Base-by-base conservation (phyloP, 371 early-diverging fungal species). In the Zychaea mexicana region DNA sequence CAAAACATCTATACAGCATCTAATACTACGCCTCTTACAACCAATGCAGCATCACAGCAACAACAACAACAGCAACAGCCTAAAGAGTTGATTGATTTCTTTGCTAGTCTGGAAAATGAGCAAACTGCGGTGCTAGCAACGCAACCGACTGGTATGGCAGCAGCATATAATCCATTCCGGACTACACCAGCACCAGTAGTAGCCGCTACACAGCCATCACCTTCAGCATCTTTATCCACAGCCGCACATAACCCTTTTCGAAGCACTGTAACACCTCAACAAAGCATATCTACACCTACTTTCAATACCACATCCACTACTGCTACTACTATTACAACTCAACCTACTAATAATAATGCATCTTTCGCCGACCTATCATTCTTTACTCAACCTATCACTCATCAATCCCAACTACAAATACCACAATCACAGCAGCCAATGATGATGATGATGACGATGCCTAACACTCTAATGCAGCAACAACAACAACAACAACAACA, bases 71-170 rank as follows among this genome's bases (percentile, higher is more conserved):
- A 60, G 39, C 53, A 53, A 30, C 73, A 66, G 65, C 81, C 63
- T 60, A 77, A 85, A 60, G 88, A 90, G 57, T 72, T 90, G 69
- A 84, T 90, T 26, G 92, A 92, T 69, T 92, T 91, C 71, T 92
- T 91, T 76, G 74, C 90, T 4, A 90, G 90, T 55, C 84, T 92
- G 17, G 90, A 90, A 54, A 85, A 86, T 60, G 90, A 90, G 49
- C 74, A 70, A 53, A 73, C 78, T 2, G 68, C 74, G 15, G 71
- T 83, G 15, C 33, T 33, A 21, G 42, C 17, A 22, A 31, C 58
- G 19, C n/a, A 31, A 27, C 39, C 61, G 24, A 52, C 42, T 26
- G 42, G 55, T 19, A 27, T 49, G 33, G 39, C 61, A 47, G 39
- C 61, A 47, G 24, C 30, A n/a, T 53, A 67, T 26, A 72, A 72